Evolutionary conservation across 768 basidiomycete genomes (phyloP).

Genomic region (Panaeolus papilionaceus): DNA sequence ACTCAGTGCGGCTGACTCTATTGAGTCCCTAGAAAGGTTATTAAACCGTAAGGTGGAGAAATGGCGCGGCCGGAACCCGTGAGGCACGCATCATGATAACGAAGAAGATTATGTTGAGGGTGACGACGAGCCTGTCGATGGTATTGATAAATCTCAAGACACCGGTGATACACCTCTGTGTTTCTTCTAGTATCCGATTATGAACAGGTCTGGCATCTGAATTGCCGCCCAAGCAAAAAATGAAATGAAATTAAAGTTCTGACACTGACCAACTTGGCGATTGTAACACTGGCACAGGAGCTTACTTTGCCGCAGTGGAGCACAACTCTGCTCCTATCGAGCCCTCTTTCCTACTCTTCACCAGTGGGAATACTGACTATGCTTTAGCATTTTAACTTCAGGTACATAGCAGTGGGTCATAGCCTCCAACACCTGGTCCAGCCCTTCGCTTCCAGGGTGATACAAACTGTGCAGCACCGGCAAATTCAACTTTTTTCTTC

Average conservation of each 20-base stretch:
- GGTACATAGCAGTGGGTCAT: not conserved
- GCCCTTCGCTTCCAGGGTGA: not conserved
- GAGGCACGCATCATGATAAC: conserved; percentile 28
- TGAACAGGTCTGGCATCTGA: conserved; percentile 3
- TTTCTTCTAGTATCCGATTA: conserved; percentile 14
- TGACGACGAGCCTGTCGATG: not conserved
- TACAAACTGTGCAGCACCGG: conserved; percentile 4
- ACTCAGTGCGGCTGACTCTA: conserved; percentile 45
- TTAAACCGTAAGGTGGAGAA: conserved; percentile 49
- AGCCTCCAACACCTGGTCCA: not conserved
- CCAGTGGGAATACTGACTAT: not conserved
- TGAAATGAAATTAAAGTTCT: not conserved
- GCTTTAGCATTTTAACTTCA: conserved; percentile 6
- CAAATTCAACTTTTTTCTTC: not conserved
- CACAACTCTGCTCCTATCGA: not conserved
- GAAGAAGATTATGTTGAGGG: conserved; percentile 20
- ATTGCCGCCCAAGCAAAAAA: not conserved
- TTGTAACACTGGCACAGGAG: not conserved
- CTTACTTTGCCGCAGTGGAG: not conserved
- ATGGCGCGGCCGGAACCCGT: conserved; percentile 52
- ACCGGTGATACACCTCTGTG: not conserved
- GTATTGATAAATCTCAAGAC: conserved; percentile 10
- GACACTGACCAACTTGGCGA: not conserved
- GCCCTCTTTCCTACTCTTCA: not conserved
- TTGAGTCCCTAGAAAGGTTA: conserved; percentile 55